These are phyloP conservation scores for Schizophyllum commune DNA, from an alignment of 1,284 basidiomycete species.

Conservation along the genomic window DNA sequence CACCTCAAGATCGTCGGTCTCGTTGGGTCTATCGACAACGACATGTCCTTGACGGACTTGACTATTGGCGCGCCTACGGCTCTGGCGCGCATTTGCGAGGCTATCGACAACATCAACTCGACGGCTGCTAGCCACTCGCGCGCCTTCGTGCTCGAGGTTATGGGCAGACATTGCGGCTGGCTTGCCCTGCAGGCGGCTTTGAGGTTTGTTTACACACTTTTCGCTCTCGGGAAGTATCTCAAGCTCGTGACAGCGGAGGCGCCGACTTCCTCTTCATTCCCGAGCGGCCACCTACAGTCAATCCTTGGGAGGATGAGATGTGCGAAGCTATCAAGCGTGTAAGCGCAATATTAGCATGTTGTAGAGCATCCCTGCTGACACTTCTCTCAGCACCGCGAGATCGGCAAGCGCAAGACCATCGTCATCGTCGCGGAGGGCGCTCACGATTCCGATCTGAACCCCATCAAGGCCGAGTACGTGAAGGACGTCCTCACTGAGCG, in stretches of 20 bases:
- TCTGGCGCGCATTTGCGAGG: conserved; percentile 93
- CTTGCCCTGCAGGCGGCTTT: conserved; percentile 90
- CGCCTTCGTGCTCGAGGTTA: conserved; percentile 98
- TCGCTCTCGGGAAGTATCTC: neutral
- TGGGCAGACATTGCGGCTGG: conserved; percentile 99
- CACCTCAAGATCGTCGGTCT: conserved; percentile 96
- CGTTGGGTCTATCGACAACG: conserved; percentile 98
- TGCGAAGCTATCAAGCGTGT: conserved; percentile 80
- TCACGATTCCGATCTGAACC: conserved; percentile 79
- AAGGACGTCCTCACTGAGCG: conserved; percentile 84
- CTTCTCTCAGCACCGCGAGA: conserved; percentile 65
- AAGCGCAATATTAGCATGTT: conserved; percentile 16
- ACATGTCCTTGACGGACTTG: conserved; percentile 96
- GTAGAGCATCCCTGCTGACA: neutral
- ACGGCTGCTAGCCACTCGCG: conserved; percentile 94
- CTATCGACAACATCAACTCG: conserved; percentile 97
- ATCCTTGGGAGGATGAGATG: conserved; percentile 90
- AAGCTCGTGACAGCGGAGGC: conserved; percentile 53
- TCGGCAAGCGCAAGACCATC: conserved; percentile 96
- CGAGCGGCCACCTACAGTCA: conserved; percentile 74
- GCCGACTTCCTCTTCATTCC: conserved; percentile 98
- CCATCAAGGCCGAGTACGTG: conserved; percentile 86
- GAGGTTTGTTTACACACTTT: conserved; percentile 44
- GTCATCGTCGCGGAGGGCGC: conserved; percentile 98
- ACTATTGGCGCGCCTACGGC: conserved; percentile 97